Conservation (phyloP, 2,329 filamentous ascomycete species). For the Ascochyta koolunga region DNA sequence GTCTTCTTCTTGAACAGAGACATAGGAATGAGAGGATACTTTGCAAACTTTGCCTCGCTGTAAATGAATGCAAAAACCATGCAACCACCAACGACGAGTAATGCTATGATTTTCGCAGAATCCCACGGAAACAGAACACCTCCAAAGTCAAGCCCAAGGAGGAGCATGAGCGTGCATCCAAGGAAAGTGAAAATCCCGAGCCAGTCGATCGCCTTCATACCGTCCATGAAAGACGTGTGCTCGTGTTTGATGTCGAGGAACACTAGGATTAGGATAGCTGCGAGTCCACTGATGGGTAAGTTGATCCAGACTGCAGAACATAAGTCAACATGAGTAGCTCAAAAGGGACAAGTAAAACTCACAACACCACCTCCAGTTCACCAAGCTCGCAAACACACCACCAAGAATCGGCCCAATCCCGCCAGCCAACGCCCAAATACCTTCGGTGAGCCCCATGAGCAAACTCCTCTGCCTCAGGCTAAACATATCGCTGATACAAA, state of each 20-base stretch:
- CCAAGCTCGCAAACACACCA: constrained; percentile 55
- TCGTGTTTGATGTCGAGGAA: constrained; percentile 64
- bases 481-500: constrained; percentile 68
- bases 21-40: constrained; percentile 72
- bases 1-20: constrained; percentile 63
- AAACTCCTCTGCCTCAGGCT: constrained; percentile 59
- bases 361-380: constrained; percentile 60
- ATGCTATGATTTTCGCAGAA: constrained; percentile 60
- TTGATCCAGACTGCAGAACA: constrained; percentile 58
- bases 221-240: constrained; percentile 55
- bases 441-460: constrained; percentile 58
- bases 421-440: constrained; percentile 62
- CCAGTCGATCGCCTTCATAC: constrained; percentile 62
- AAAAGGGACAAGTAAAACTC: constrained; percentile 10
- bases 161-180: constrained; percentile 58
- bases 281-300: constrained; percentile 56
- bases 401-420: constrained; percentile 61
- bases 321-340: background rate
- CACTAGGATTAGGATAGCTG: constrained; percentile 57
- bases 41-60: constrained; percentile 68
- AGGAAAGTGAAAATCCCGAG: constrained; percentile 59
- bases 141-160: constrained; percentile 62
- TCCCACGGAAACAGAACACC: constrained; percentile 60
- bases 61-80: constrained; percentile 62
- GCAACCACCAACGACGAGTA: constrained; percentile 58